Evolutionary conservation across 495 filamentous ascomycete genomes (phyloP).

Genomic region (Cercophora scortea): DNA sequence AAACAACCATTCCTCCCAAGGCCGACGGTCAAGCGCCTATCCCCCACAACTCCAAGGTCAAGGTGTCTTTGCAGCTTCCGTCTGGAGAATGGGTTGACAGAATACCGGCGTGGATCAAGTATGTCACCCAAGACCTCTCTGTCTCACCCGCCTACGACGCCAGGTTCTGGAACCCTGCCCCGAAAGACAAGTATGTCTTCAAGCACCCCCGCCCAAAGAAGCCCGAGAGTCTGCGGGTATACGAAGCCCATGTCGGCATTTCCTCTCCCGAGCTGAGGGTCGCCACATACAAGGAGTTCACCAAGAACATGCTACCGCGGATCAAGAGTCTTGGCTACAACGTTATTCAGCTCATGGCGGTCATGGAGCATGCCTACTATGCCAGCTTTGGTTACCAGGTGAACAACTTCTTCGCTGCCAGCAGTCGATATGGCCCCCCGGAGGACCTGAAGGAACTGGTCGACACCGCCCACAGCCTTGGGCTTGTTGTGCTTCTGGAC

Average conservation of each 20-base stretch:
- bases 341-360: slow-evolving; percentile 95
- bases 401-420: slow-evolving; percentile 97
- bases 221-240: slow-evolving; percentile 79
- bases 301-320: slow-evolving; percentile 78
- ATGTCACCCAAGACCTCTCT: slow-evolving; percentile 84
- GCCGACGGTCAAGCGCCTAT: slow-evolving; percentile 67
- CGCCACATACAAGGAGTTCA: slow-evolving; percentile 95
- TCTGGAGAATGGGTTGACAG: slow-evolving; percentile 75
- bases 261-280: slow-evolving; percentile 84
- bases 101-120: slow-evolving; percentile 92
- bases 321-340: slow-evolving; percentile 93
- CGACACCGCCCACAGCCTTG: slow-evolving; percentile 88
- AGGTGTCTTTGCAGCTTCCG: slow-evolving; percentile 81
- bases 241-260: slow-evolving; percentile 97
- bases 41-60: slow-evolving; percentile 89
- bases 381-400: slow-evolving; percentile 98
- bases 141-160: slow-evolving; percentile 90
- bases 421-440: slow-evolving; percentile 87
- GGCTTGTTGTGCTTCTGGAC: slow-evolving; percentile 86
- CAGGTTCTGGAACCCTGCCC: slow-evolving; percentile 92
- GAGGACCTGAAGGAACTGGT: slow-evolving; percentile 96
- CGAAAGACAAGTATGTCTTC: slow-evolving; percentile 66
- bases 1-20: slow-evolving; percentile 67
- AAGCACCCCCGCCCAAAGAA: slow-evolving; percentile 76
- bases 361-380: slow-evolving; percentile 99